Evolutionary conservation across 2,329 filamentous ascomycete species (phyloP).

Genomic region (Colletotrichum spinosum): DNA sequence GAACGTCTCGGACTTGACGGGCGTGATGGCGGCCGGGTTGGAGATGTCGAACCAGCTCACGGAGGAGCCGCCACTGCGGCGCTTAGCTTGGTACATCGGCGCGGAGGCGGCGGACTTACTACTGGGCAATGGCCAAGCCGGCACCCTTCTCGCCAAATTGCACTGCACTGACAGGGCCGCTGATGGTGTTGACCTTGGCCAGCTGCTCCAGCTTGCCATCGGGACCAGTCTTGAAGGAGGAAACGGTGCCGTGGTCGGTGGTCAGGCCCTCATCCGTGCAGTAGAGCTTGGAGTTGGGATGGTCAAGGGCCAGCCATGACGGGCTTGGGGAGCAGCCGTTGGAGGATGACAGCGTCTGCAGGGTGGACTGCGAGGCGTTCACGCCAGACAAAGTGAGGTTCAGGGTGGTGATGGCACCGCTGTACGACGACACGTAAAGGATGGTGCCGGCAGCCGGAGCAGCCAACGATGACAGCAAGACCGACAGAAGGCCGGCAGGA

Average conservation of each 20-base stretch:
- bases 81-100: constrained; percentile 8
- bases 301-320: constrained; percentile 71
- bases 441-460: constrained; percentile 50
- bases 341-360: constrained; percentile 56
- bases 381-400: constrained; percentile 49
- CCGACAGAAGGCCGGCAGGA: constrained; percentile 29
- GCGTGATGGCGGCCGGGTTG: constrained; percentile 49
- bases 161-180: constrained; percentile 58
- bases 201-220: constrained; percentile 55
- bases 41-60: constrained; percentile 59
- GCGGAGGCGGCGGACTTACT: constrained; percentile 49
- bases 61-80: constrained; percentile 51
- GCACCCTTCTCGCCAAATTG: constrained; percentile 55
- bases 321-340: constrained; percentile 65
- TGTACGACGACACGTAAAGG: constrained; percentile 62
- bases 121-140: constrained; percentile 58
- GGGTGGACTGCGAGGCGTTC: constrained; percentile 42
- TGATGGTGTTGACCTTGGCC: constrained; percentile 47
- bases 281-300: constrained; percentile 61
- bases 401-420: constrained; percentile 61
- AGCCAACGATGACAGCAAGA: constrained; percentile 37
- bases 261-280: constrained; percentile 70
- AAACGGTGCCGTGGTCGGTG: constrained; percentile 60
- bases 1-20: constrained; percentile 54
- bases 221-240: constrained; percentile 50